phyloP scores from a whole-genome alignment of 2,329 filamentous ascomycete genomes.

The Ceratocystis smalleyi region DNA sequence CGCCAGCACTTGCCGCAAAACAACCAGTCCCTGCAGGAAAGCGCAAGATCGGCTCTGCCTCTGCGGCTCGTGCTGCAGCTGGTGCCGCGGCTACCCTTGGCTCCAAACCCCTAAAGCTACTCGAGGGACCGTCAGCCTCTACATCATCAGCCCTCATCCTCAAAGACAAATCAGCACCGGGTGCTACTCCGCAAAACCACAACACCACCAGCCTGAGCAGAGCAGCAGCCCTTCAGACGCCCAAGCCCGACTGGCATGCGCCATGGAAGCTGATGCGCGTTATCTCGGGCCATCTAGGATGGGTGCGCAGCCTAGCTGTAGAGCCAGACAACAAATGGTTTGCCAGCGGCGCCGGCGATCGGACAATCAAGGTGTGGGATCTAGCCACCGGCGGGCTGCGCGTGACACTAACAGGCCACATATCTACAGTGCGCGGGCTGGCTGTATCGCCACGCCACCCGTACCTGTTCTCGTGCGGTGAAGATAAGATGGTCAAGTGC shows the following conservation, averaged over 20 bases:
- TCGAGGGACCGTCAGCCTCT: constrained; percentile 32
- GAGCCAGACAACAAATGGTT: constrained; percentile 98
- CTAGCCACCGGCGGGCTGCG: constrained; percentile 71
- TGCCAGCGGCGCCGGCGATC: constrained; percentile 82
- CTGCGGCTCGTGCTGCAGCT: not conserved
- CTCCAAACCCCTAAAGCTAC: constrained; percentile 23
- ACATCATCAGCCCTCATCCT: constrained; percentile 2
- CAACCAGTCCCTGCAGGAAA: constrained; percentile 36
- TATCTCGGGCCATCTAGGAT: constrained; percentile 89
- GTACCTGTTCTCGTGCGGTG: constrained; percentile 92
- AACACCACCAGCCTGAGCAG: constrained; percentile 21
- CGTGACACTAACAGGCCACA: constrained; percentile 83
- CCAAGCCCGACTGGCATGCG: constrained; percentile 86
- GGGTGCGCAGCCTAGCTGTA: constrained; percentile 78
- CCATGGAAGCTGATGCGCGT: constrained; percentile 98
- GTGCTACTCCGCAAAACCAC: constrained; percentile 12
- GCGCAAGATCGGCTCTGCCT: constrained; percentile 11
- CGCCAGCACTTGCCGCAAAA: constrained; percentile 62
- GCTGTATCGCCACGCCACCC: constrained; percentile 88
- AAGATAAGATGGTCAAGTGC: constrained; percentile 99
- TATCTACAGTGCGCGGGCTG: constrained; percentile 79
- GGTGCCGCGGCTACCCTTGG: constrained; percentile 24
- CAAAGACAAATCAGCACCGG: not conserved
- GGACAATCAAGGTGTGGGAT: constrained; percentile 99
- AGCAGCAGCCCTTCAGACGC: constrained; percentile 24